A percentile compares a stretch with the other conserved stretches of the same genome.
phyloP scores from a whole-genome alignment of 768 basidiomycete species.

The Atractiella rhizophila region DNA sequence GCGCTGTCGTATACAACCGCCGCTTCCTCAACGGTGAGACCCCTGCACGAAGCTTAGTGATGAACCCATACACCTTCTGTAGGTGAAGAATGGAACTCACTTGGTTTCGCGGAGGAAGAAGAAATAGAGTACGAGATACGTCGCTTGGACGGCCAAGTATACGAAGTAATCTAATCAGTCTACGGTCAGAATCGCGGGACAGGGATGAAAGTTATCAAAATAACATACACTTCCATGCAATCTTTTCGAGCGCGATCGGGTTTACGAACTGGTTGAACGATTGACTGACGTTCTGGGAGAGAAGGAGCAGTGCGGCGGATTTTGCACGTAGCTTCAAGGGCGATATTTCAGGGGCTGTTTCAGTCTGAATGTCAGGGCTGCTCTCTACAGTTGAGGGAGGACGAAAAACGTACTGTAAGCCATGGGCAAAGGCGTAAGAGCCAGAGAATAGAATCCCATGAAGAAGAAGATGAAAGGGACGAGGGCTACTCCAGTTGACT shows the following conservation, averaged over 20 bases:
- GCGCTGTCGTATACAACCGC: slow-evolving; percentile 1
- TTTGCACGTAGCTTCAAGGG: slow-evolving; percentile 4
- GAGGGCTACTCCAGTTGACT: slow-evolving; percentile 12
- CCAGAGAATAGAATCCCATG: neutral
- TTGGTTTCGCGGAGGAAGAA: slow-evolving; percentile 40
- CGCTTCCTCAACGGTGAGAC: slow-evolving; percentile 1
- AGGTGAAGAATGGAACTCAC: slow-evolving; percentile 1
- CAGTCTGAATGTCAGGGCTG: neutral
- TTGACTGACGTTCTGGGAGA: slow-evolving; percentile 31
- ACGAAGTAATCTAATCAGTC: slow-evolving; percentile 16
- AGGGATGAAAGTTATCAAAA: neutral
- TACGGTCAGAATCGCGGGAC: slow-evolving; percentile 2
- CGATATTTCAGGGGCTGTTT: neutral
- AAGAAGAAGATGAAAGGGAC: slow-evolving; percentile 20
- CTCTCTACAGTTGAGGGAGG: neutral
- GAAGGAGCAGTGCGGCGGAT: slow-evolving; percentile 30
- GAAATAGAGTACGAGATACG: slow-evolving; percentile 27
- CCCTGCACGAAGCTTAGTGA: neutral
- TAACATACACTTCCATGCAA: neutral
- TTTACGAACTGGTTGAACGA: slow-evolving; percentile 46
- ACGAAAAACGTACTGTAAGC: slow-evolving; percentile 1
- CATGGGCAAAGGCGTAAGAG: slow-evolving; percentile 1
- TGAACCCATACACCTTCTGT: neutral
- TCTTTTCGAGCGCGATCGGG: slow-evolving; percentile 18
- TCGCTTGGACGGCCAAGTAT: slow-evolving; percentile 31